Evolutionary conservation across 345 rosid species (phyloP).

Genomic region (Eucalyptus grandis): DNA sequence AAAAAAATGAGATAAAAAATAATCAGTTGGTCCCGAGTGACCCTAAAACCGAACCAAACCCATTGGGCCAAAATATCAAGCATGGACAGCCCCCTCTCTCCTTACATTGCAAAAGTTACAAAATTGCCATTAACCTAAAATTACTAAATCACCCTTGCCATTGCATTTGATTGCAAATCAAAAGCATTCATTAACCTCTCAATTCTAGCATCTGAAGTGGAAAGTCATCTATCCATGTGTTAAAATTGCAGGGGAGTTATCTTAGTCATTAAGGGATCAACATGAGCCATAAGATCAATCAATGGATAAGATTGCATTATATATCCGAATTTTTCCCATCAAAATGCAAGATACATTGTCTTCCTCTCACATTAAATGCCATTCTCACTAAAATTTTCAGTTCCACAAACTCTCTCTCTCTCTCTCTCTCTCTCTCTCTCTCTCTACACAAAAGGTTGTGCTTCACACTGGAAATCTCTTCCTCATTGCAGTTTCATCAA

Average conservation of each 20-base stretch:
- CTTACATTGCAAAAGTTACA: background rate
- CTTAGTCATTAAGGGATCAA: background rate
- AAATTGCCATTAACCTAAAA: background rate
- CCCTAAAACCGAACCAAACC: too few species aligned
- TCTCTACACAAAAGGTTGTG: fast-evolving
- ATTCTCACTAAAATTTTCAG: too few species aligned
- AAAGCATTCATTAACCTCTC: background rate
- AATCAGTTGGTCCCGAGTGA: too few species aligned
- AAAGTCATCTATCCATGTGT: background rate
- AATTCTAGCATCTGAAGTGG: background rate
- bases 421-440: too few species aligned
- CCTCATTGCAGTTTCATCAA: too few species aligned
- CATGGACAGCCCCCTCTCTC: background rate
- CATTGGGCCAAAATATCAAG: background rate
- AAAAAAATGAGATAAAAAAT: too few species aligned
- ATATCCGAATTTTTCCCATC: background rate
- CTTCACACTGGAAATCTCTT: too few species aligned
- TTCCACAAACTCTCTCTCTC: too few species aligned
- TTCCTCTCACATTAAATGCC: background rate
- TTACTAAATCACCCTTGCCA: background rate
- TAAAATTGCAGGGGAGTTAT: background rate
- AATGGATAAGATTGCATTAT: background rate
- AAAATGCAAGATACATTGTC: background rate
- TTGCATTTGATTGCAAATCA: background rate
- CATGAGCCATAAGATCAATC: too few species aligned